Base-by-base conservation (phyloP, 345 rosid genomes). In the Salix udensis region DNA sequence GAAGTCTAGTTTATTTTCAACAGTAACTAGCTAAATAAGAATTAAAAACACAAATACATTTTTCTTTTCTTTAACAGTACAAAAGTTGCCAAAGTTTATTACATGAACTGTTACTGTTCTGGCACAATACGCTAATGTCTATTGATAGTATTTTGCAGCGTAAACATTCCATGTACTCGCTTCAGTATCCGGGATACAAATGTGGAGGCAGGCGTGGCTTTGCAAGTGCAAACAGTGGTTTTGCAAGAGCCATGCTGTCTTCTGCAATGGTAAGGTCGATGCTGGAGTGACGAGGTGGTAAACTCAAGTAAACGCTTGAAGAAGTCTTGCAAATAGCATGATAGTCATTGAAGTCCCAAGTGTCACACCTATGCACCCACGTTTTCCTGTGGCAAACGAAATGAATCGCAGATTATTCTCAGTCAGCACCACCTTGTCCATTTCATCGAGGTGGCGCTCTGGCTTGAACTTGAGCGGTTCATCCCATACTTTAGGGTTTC, bases 401-500 rank as follows among this genome's bases (percentile, higher is more conserved):
- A 88, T 65, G 67, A 89, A 14, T 6, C 81, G 76, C 21, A 87
- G 78, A 4, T 81, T 82, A 21, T 82, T 64, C 23, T 87, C 89
- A 0, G 68, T 61, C 7, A 88, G 76, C 2, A 74, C 77, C 48
- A 88, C 83, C 58, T 37, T 76, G 1, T 66, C 23, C 2, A 78
- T 69, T 0, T 70, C 80, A 0, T 78, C 42, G 9, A 88, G 65
- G 77, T 89, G 91, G 15, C 90, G 82, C 52, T 87, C 88, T 2
- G 91, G 93, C 2, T 80, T 79, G 55, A 72, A 89, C 71, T 66
- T 77, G 9, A 73, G 77, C 0, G 93, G 91, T 1, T 83, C 85
- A 0, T 78, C 83, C 93, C 91, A 89, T 0, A 83, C 82, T 14
- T 71, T 79, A 26, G 89, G 85, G 77, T 88, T 89, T 31, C 86